phyloP scores from a whole-genome alignment of 1,284 basidiomycete genomes.

The Vanrija humicola region DNA sequence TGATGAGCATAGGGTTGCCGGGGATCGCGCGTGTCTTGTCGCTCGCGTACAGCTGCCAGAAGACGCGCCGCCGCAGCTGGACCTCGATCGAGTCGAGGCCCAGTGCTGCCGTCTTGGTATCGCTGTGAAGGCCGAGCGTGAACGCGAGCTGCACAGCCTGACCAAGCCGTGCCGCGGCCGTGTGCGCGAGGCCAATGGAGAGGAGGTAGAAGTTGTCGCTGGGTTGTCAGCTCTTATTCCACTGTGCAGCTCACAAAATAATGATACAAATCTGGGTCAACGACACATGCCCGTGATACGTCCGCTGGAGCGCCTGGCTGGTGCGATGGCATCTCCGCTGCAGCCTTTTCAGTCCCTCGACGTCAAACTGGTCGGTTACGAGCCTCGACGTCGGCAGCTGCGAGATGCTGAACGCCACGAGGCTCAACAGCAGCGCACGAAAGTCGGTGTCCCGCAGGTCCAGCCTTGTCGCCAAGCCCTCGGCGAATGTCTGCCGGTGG shows the following conservation, averaged over 20 bases:
- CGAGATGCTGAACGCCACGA: slow-evolving; percentile 48
- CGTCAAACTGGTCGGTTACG: slow-evolving; percentile 41
- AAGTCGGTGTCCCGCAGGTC: slow-evolving; percentile 46
- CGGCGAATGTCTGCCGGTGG: slow-evolving; percentile 47
- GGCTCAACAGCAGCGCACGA: slow-evolving; percentile 43
- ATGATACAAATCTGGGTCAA: slow-evolving; percentile 45
- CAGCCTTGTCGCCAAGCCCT: slow-evolving; percentile 41
- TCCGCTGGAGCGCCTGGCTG: slow-evolving; percentile 40
- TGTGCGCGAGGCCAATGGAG: slow-evolving; percentile 41
- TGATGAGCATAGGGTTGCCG: slow-evolving; percentile 46
- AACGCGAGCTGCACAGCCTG: slow-evolving; percentile 46
- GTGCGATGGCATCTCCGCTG: slow-evolving; percentile 45
- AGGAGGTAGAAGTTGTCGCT: slow-evolving; percentile 48
- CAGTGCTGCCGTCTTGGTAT: slow-evolving; percentile 36
- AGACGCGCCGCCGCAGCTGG: slow-evolving; percentile 43
- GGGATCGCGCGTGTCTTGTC: slow-evolving; percentile 48
- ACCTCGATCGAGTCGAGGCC: slow-evolving; percentile 43
- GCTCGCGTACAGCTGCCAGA: slow-evolving; percentile 46
- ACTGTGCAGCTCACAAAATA: slow-evolving; percentile 35
- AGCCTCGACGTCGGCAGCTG: slow-evolving; percentile 45
- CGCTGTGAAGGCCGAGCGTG: slow-evolving; percentile 44
- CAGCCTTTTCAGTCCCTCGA: slow-evolving; percentile 44
- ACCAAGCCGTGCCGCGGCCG: slow-evolving; percentile 41
- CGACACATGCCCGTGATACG: slow-evolving; percentile 41
- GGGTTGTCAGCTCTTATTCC: not conserved